Percentiles rank a stretch among this genome's conserved stretches.
phyloP scores from a whole-genome alignment of 257 asterid genomes.

The Haberlea rhodopensis region DNA sequence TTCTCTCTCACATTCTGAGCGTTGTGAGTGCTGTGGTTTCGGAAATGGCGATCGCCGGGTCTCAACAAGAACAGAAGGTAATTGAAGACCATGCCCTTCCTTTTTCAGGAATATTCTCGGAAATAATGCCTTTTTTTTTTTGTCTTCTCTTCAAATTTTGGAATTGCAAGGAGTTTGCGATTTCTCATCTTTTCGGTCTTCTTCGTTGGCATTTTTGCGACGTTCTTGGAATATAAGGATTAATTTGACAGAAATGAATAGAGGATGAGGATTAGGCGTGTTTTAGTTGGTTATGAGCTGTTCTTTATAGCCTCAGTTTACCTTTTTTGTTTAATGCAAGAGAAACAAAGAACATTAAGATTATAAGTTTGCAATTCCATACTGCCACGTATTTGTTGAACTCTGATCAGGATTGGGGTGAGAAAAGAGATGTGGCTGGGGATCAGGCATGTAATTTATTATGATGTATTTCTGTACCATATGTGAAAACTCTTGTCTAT shows the following conservation, averaged over 20 bases:
- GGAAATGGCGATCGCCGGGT: no score
- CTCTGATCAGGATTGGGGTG: neutral
- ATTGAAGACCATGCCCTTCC: no score
- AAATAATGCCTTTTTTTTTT: neutral
- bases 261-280: no score
- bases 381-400: neutral
- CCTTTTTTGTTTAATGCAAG: neutral
- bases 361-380: conserved; percentile 8
- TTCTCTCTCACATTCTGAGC: no score
- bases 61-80: conserved; percentile 57
- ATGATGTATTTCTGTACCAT: neutral
- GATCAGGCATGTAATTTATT: neutral
- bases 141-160: neutral
- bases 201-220: no score
- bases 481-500: neutral
- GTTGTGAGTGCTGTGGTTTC: no score
- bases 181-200: no score
- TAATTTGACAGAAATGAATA: no score
- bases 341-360: neutral
- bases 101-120: no score
- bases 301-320: neutral
- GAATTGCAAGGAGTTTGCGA: no score
- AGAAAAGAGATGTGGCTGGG: neutral
- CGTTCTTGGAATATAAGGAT: no score
- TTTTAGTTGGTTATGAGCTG: no score